A percentile compares a stretch with the other conserved stretches of the same genome.
These are phyloP conservation scores for Neurospora sublineolata DNA, from an alignment of 495 filamentous ascomycete genomes.

Conservation along the genomic window DNA sequence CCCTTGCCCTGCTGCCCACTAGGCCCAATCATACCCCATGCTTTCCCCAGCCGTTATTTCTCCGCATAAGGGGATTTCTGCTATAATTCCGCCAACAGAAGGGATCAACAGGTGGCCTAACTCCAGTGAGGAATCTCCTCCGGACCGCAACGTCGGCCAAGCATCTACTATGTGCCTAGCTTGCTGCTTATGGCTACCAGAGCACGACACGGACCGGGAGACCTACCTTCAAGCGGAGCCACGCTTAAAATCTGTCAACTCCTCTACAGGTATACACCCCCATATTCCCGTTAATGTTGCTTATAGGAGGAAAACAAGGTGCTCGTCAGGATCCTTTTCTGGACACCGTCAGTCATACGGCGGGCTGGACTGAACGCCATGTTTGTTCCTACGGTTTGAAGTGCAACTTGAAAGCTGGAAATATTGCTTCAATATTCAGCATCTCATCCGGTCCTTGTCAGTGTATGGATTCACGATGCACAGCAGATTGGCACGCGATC, in stretches of 20 bases:
- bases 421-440: not conserved
- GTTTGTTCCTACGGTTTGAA: not conserved
- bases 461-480: not conserved
- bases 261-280: too few species aligned
- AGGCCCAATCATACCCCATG: not conserved
- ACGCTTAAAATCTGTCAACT: too few species aligned
- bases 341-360: not conserved
- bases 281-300: not conserved
- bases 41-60: not conserved
- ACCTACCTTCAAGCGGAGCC: not conserved
- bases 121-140: not conserved
- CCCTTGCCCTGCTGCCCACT: not conserved
- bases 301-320: not conserved
- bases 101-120: not conserved
- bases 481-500: not conserved
- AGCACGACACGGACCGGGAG: not conserved
- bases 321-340: not conserved
- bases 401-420: not conserved
- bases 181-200: not conserved
- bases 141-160: not conserved
- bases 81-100: not conserved
- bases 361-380: not conserved
- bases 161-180: too few species aligned
- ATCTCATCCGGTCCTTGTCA: not conserved
- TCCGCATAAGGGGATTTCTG: not conserved